Percentiles rank a stretch among this genome's conserved stretches.
These are phyloP conservation scores for Aspergillus intermedius DNA, from an alignment of 2,329 filamentous ascomycete genomes.

Conservation along the genomic window DNA sequence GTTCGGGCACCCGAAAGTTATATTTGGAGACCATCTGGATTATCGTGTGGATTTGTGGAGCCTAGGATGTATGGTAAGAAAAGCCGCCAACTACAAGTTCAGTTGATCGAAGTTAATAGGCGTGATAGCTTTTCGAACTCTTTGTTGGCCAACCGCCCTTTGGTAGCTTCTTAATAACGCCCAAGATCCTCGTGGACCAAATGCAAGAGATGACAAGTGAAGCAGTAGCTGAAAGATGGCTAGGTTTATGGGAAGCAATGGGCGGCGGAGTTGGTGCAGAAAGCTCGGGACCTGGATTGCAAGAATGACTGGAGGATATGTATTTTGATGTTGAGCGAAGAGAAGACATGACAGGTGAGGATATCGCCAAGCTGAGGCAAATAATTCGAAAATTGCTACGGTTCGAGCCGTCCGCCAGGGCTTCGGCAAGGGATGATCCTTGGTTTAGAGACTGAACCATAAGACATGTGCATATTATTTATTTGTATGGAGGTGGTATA, in stretches of 20 bases:
- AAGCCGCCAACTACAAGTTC: constrained; percentile 1
- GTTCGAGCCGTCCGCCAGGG: constrained; percentile 22
- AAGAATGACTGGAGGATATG: constrained; percentile 33
- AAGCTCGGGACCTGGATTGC: constrained; percentile 16
- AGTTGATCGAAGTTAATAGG: constrained; percentile 7
- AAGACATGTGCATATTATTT: background rate
- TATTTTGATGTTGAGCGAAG: constrained; percentile 29
- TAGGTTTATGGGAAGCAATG: constrained; percentile 22
- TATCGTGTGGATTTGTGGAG: constrained; percentile 35
- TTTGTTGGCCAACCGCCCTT: constrained; percentile 34
- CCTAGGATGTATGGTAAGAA: constrained; percentile 31
- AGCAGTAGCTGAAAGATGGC: constrained; percentile 31
- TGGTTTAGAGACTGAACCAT: constrained; percentile 13
- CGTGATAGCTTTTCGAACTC: constrained; percentile 33
- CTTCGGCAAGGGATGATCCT: constrained; percentile 19
- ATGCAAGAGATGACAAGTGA: constrained; percentile 32
- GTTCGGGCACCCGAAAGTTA: constrained; percentile 35
- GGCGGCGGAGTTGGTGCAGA: constrained; percentile 9
- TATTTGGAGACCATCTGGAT: constrained; percentile 32
- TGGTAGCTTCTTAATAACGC: constrained; percentile 30
- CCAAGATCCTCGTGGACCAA: constrained; percentile 25
- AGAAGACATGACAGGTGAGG: constrained; percentile 16
- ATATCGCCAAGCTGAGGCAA: constrained; percentile 17
- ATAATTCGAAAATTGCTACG: constrained; percentile 18
- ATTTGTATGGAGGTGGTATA: background rate